These are phyloP conservation scores for Niveomyces coronatus DNA, from an alignment of 2,329 filamentous ascomycete genomes.

Conservation along the genomic window DNA sequence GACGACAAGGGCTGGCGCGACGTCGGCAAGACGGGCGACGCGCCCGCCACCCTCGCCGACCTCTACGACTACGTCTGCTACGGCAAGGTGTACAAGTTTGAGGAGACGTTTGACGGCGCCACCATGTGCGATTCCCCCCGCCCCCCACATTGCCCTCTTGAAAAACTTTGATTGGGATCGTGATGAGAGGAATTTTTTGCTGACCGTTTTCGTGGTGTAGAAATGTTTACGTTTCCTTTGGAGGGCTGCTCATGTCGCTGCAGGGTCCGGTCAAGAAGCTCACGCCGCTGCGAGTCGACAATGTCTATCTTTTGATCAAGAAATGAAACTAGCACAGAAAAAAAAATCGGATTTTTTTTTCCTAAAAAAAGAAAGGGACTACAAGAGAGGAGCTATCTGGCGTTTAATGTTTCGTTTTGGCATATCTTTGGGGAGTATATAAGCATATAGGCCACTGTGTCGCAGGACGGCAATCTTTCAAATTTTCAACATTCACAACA, in stretches of 20 bases:
- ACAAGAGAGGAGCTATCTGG: background rate
- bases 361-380: background rate
- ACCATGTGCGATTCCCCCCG: constrained; percentile 66
- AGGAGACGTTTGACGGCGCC: constrained; percentile 67
- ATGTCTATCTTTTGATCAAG: constrained; percentile 89
- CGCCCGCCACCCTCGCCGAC: constrained; percentile 57
- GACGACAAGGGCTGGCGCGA: constrained; percentile 76
- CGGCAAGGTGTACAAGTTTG: constrained; percentile 82
- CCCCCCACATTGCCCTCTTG: background rate
- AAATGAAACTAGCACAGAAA: no score
- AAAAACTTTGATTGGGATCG: background rate
- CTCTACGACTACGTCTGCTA: constrained; percentile 83
- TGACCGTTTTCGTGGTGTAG: constrained; percentile 33
- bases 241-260: constrained; percentile 79
- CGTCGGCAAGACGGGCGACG: constrained; percentile 41
- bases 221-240: constrained; percentile 90
- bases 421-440: background rate
- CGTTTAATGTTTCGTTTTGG: constrained; percentile 6
- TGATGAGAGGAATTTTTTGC: background rate
- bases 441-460: constrained; percentile 2
- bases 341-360: background rate
- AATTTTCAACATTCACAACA: constrained; percentile 5
- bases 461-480: background rate
- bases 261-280: constrained; percentile 95
- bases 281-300: constrained; percentile 81